Percentiles rank a stretch among this genome's conserved stretches.
Evolutionary conservation across 148 eudicot species (phyloP).

Genomic region (Camellia lanceoleosa): DNA sequence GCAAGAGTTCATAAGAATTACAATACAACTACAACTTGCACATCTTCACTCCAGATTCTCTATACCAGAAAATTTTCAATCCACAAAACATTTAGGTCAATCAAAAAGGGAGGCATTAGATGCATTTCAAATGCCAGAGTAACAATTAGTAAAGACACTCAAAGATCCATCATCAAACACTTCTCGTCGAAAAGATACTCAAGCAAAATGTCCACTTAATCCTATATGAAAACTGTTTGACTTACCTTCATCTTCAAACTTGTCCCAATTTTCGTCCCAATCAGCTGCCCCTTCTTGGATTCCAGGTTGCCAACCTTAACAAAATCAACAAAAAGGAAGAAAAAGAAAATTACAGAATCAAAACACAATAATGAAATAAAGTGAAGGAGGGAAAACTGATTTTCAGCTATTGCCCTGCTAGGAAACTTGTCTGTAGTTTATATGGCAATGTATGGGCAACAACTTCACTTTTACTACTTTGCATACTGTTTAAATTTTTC

Average conservation of each 20-base stretch:
- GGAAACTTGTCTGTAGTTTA: background rate
- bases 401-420: too few relatives aligned
- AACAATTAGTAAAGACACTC: background rate
- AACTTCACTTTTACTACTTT: background rate
- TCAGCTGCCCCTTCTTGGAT: slow-evolving; percentile 87
- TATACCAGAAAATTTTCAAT: background rate
- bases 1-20: background rate
- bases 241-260: slow-evolving; percentile 92
- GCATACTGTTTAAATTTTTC: background rate
- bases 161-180: background rate
- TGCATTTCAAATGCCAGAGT: background rate
- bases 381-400: background rate
- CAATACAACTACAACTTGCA: background rate
- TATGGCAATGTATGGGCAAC: background rate
- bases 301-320: slow-evolving; percentile 95
- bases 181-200: background rate
- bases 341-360: background rate
- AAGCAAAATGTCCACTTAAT: slow-evolving; percentile 4
- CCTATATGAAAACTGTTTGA: background rate
- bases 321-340: slow-evolving; percentile 12
- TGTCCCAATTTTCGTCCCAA: slow-evolving; percentile 98
- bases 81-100: background rate
- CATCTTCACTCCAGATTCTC: slow-evolving; percentile 2
- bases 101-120: background rate
- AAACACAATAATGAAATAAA: background rate